These are phyloP conservation scores for Solanum lignicaule DNA, from an alignment of 257 asterid species.

Conservation along the genomic window DNA sequence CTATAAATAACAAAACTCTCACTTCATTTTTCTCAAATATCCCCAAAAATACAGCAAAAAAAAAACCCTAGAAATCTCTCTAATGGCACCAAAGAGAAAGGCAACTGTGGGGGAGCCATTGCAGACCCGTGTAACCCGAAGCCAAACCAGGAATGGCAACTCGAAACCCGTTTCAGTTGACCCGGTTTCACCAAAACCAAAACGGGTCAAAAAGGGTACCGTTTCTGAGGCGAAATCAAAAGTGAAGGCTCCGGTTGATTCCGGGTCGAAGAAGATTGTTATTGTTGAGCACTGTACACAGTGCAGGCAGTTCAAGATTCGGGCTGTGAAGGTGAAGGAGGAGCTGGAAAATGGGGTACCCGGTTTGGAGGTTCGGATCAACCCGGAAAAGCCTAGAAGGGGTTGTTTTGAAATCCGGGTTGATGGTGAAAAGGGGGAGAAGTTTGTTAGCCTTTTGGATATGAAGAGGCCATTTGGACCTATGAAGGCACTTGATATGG, in stretches of 20 bases:
- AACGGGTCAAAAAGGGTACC: slow-evolving; percentile 16
- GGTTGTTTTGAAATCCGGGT: slow-evolving; percentile 86
- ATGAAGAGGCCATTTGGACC: slow-evolving; percentile 68
- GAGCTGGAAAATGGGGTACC: slow-evolving; percentile 44
- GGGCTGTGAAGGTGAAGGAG: slow-evolving; percentile 50
- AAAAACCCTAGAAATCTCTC: background rate
- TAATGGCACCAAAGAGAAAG: slow-evolving; percentile 30
- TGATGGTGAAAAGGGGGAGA: slow-evolving; percentile 41
- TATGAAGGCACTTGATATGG: slow-evolving; percentile 63
- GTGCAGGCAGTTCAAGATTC: slow-evolving; percentile 44
- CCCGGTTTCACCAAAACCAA: slow-evolving; percentile 20
- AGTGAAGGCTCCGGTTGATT: background rate
- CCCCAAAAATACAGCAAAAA: background rate
- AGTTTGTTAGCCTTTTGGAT: slow-evolving; percentile 49
- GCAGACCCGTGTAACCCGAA: slow-evolving; percentile 20
- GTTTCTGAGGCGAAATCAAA: background rate
- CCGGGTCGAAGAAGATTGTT: slow-evolving; percentile 28
- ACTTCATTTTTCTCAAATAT: background rate
- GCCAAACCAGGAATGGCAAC: slow-evolving; percentile 20
- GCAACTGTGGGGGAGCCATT: slow-evolving; percentile 2
- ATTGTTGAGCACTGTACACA: slow-evolving; percentile 69
- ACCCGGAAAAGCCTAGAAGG: slow-evolving; percentile 70
- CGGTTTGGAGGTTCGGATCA: slow-evolving; percentile 52
- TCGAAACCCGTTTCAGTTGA: slow-evolving; percentile 6
- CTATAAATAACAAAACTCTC: background rate